Conservation (phyloP, 108 stramenopile species). For the Cylindrotheca closterium region DNA sequence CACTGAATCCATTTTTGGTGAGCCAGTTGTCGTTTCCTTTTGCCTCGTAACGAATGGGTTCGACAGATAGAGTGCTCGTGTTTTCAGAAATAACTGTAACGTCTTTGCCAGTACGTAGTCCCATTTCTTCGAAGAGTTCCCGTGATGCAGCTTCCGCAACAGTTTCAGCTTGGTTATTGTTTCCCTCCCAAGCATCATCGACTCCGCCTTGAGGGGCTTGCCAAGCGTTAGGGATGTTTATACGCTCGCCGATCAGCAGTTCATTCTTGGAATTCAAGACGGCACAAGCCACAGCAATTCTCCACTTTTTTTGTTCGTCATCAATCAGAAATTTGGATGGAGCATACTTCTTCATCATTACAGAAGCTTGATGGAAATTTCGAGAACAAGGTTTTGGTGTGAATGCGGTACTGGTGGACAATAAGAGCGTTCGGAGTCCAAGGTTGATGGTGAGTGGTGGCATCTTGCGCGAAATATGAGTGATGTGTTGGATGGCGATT, state of each 20-base stretch:
- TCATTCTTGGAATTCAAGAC: conserved; percentile 48
- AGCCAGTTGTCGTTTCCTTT: conserved; percentile 48
- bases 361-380: background rate
- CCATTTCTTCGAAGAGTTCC: conserved; percentile 51
- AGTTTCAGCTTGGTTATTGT: conserved; percentile 26
- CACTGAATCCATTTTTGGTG: conserved; percentile 36
- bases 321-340: background rate
- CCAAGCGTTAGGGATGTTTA: conserved; percentile 35
- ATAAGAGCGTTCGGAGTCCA: too few species aligned
- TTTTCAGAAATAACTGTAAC: too few species aligned
- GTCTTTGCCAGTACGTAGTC: conserved; percentile 31
- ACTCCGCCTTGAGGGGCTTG: conserved; percentile 56
- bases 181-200: conserved; percentile 21
- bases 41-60: conserved; percentile 39
- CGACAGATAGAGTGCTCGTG: too few species aligned
- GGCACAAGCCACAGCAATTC: background rate
- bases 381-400: background rate
- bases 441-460: too few species aligned
- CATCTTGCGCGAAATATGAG: too few species aligned
- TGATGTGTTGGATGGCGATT: too few species aligned
- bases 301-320: too few species aligned
- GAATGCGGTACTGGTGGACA: background rate
- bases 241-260: conserved; percentile 47
- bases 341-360: background rate
- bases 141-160: conserved; percentile 38